Evolutionary conservation across 495 filamentous ascomycete genomes (phyloP).

Genomic region (Acidomyces sp.): DNA sequence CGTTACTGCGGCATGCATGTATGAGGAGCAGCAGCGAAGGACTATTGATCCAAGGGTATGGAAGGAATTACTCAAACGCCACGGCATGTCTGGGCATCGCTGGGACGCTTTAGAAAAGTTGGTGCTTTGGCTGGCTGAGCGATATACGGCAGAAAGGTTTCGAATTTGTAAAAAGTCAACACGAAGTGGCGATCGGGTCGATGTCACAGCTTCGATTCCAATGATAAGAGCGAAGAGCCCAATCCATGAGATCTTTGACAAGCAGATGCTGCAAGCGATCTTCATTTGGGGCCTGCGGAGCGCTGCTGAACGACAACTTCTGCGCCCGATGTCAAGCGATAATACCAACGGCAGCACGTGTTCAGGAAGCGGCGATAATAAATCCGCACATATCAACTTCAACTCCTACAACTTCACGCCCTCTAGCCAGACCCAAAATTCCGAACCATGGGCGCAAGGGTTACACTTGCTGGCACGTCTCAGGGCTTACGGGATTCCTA

Average conservation of each 20-base stretch:
- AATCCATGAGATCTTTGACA: conserved; percentile 32
- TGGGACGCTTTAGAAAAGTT: conserved; percentile 32
- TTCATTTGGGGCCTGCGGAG: conserved; percentile 47
- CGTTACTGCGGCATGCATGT: conserved; percentile 26
- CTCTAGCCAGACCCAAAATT: too few species aligned
- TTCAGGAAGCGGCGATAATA: too few species aligned
- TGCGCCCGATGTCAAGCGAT: too few species aligned
- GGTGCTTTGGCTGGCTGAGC: conserved; percentile 17
- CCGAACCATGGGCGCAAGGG: conserved; percentile 37
- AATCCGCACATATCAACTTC: too few species aligned
- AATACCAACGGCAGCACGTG: too few species aligned
- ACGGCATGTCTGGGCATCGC: conserved; percentile 33
- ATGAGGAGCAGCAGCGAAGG: conserved; percentile 25
- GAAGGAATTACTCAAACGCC: conserved; percentile 36
- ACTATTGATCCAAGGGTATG: conserved; percentile 30
- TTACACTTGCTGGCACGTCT: conserved; percentile 39
- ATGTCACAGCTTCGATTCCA: too few species aligned
- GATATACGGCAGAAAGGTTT: conserved; percentile 1
- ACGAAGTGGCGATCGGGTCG: neutral
- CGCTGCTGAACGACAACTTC: conserved; percentile 19
- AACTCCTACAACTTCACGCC: too few species aligned
- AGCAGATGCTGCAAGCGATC: conserved; percentile 37
- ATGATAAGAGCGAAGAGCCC: neutral
- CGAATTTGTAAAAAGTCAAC: neutral
- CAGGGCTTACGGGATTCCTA: conserved; percentile 33